phyloP scores from a whole-genome alignment of 179 eudicot genomes.

The Camellia oleifera region DNA sequence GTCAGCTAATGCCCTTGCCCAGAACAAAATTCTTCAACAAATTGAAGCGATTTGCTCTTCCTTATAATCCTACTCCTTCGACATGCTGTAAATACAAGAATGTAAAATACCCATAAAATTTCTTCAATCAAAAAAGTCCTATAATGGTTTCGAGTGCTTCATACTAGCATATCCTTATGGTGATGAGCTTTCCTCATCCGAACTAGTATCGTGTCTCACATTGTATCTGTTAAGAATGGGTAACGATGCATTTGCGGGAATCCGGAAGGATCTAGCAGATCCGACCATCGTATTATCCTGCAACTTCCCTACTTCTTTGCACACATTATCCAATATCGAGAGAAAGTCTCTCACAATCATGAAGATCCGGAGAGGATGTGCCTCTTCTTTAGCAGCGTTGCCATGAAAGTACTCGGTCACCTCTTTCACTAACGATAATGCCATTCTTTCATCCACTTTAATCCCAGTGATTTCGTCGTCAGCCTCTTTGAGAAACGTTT shows the following conservation, averaged over 20 bases:
- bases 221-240: slow-evolving; percentile 64
- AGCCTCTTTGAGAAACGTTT: slow-evolving; percentile 53
- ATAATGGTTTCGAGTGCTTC: background rate
- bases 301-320: slow-evolving; percentile 82
- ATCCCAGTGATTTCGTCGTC: slow-evolving; percentile 53
- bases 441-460: slow-evolving; percentile 68
- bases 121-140: too few relatives aligned
- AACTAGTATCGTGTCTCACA: slow-evolving; percentile 32
- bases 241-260: slow-evolving; percentile 61
- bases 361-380: slow-evolving; percentile 83
- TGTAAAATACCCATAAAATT: slow-evolving; percentile 3
- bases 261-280: slow-evolving; percentile 65
- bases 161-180: slow-evolving; percentile 24
- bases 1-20: too few relatives aligned
- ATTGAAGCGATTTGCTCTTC: background rate
- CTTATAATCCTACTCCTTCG: background rate
- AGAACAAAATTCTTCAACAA: too few relatives aligned
- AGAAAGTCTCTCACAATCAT: slow-evolving; percentile 88
- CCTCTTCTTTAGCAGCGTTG: slow-evolving; percentile 78
- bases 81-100: background rate
- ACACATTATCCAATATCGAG: slow-evolving; percentile 63
- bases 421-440: slow-evolving; percentile 60
- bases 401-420: slow-evolving; percentile 92
- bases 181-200: slow-evolving; percentile 67
- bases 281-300: slow-evolving; percentile 68